These are phyloP conservation scores for Hibiscus tridactylites DNA, from an alignment of 345 rosid species.

Conservation along the genomic window DNA sequence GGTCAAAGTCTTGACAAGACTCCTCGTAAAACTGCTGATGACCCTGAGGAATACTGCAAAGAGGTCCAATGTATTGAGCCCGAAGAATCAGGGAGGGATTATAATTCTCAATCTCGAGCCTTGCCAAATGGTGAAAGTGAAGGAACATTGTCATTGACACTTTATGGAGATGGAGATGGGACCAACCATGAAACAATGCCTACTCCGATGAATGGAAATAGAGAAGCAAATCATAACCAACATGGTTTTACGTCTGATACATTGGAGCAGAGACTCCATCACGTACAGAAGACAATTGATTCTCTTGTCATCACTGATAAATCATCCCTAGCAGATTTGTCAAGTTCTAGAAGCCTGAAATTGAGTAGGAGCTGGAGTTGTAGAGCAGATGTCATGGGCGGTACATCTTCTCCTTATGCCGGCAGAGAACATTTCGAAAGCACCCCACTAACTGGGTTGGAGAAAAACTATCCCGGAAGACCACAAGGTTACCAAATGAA, in stretches of 20 bases:
- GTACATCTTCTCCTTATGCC: conserved; percentile 26
- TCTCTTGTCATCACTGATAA: conserved; percentile 29
- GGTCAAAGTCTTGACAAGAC: conserved; percentile 29
- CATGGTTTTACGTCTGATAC: not conserved
- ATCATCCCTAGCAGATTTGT: conserved; percentile 27
- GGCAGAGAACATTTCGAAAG: conserved; percentile 27
- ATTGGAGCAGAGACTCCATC: conserved; percentile 43
- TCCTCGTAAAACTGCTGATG: conserved; percentile 25
- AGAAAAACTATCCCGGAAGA: conserved; percentile 53
- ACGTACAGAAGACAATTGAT: conserved; percentile 41
- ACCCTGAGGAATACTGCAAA: conserved; percentile 69
- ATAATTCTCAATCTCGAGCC: conserved; percentile 21
- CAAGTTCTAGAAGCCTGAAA: conserved; percentile 44
- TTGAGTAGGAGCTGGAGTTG: conserved; percentile 52
- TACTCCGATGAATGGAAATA: conserved; percentile 24
- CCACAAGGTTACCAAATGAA: conserved; percentile 42
- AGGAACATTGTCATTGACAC: conserved; percentile 22
- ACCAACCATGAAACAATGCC: conserved; percentile 19
- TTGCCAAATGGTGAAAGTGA: conserved; percentile 32
- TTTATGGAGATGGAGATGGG: conserved; percentile 23
- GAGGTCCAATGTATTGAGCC: conserved; percentile 79
- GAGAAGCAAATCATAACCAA: not conserved
- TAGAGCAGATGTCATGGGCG: conserved; percentile 35
- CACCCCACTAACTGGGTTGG: conserved; percentile 62
- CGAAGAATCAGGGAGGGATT: conserved; percentile 38